A percentile compares a stretch with the other conserved stretches of the same genome.
Evolutionary conservation across 331 rosid genomes (phyloP).

Genomic region (Spiraea crenata): DNA sequence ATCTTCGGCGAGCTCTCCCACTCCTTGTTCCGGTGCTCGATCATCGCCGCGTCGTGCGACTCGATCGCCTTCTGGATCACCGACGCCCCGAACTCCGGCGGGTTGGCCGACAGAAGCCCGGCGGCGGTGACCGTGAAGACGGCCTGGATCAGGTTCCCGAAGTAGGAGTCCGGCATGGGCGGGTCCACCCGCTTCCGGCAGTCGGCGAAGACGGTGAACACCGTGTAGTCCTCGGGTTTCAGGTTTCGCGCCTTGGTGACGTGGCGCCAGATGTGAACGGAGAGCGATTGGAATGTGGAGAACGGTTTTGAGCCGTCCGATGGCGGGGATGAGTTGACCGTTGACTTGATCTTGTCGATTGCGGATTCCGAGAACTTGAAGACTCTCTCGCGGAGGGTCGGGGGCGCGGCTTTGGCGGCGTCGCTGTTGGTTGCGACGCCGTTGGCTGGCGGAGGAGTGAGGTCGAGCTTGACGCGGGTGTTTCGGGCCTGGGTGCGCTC

Average conservation of each 20-base stretch:
- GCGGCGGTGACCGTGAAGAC: conserved; percentile 71
- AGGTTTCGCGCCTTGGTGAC: conserved; percentile 70
- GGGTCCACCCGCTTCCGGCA: conserved; percentile 84
- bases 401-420: conserved; percentile 22
- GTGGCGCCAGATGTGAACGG: conserved; percentile 89
- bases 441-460: conserved; percentile 44
- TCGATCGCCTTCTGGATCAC: conserved; percentile 71
- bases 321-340: conserved; percentile 39
- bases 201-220: conserved; percentile 83
- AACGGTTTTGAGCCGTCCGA: conserved; percentile 69
- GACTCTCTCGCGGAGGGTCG: conserved; percentile 54
- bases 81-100: conserved; percentile 64
- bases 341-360: conserved; percentile 75
- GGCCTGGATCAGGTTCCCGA: conserved; percentile 90
- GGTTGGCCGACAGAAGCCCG: conserved; percentile 48
- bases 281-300: conserved; percentile 87
- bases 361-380: conserved; percentile 80
- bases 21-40: conserved; percentile 65
- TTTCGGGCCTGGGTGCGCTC: conserved; percentile 73
- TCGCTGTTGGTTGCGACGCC: conserved; percentile 22
- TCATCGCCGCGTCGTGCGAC: conserved; percentile 49
- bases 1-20: conserved; percentile 91
- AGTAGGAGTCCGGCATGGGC: conserved; percentile 79
- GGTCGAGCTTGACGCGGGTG: conserved; percentile 84
- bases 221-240: conserved; percentile 84